Evolutionary conservation across 345 rosid species (phyloP).

Genomic region (Trapa incisa): DNA sequence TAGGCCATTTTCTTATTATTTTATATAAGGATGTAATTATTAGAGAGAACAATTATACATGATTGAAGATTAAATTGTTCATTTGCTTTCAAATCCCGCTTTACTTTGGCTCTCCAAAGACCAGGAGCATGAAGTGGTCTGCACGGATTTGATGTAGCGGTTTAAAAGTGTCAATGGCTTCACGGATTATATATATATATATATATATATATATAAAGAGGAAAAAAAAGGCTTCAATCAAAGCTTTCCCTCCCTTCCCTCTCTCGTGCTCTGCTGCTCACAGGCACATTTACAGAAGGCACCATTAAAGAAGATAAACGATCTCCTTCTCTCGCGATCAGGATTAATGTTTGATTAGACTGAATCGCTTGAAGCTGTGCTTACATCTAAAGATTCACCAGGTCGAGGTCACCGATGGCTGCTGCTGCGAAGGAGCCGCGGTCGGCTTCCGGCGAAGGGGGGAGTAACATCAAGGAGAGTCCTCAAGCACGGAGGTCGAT

Average conservation of each 20-base stretch:
- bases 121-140: too few species aligned
- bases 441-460: slow-evolving; percentile 20
- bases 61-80: too few species aligned
- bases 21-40: too few species aligned
- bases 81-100: too few species aligned
- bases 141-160: too few species aligned
- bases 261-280: slow-evolving; percentile 2
- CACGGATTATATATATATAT: too few species aligned
- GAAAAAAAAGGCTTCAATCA: background rate
- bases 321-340: background rate
- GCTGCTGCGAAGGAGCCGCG: slow-evolving; percentile 28
- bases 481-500: slow-evolving; percentile 54
- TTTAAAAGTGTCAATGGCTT: too few species aligned
- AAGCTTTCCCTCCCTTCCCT: background rate
- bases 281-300: slow-evolving; percentile 6
- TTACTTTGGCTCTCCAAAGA: too few species aligned
- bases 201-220: background rate
- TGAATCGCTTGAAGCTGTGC: background rate
- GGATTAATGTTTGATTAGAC: background rate
- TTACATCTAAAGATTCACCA: background rate
- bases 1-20: too few species aligned
- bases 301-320: background rate
- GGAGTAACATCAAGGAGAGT: slow-evolving; percentile 36
- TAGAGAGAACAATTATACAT: too few species aligned
- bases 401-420: background rate